Percentiles rank a stretch among this genome's conserved stretches.
Evolutionary conservation across 768 basidiomycete species (phyloP).

Genomic region (Fibroporia radiculosa): DNA sequence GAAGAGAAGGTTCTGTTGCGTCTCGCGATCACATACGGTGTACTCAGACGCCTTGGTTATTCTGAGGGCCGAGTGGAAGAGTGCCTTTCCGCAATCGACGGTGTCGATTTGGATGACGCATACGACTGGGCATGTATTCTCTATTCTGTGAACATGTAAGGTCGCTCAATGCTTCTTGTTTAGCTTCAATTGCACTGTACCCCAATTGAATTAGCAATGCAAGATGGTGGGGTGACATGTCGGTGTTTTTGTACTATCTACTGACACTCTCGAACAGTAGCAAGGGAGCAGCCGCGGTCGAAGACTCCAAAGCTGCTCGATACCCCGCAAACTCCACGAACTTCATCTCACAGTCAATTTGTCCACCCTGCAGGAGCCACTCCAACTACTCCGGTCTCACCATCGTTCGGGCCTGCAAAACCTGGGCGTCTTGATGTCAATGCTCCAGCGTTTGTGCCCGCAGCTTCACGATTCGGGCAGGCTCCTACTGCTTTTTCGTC

Average conservation of each 20-base stretch:
- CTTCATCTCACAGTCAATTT: background rate
- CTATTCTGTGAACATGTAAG: background rate
- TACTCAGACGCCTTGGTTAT: conserved; percentile 73
- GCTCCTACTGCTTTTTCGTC: too few relatives aligned
- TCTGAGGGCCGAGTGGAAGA: conserved; percentile 57
- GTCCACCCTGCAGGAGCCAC: background rate
- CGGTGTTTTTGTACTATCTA: background rate
- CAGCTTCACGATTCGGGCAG: conserved; percentile 6
- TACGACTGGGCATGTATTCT: conserved; percentile 72
- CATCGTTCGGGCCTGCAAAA: background rate
- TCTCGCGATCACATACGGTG: conserved; percentile 76
- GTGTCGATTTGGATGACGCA: conserved; percentile 80
- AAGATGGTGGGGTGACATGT: conserved; percentile 25
- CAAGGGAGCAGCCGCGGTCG: background rate
- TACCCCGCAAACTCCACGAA: conserved; percentile 8
- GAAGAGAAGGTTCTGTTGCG: conserved; percentile 67
- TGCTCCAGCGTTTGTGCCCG: conserved; percentile 33
- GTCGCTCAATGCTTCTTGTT: background rate
- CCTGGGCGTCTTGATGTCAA: conserved; percentile 30
- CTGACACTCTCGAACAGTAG: background rate
- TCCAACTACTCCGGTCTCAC: too few relatives aligned
- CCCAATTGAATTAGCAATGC: conserved; percentile 45
- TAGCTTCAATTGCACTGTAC: conserved; percentile 63
- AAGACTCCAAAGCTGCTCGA: conserved; percentile 1
- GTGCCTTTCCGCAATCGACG: conserved; percentile 57